Conservation (phyloP, 495 filamentous ascomycete species). For the Penicillium ucsense region DNA sequence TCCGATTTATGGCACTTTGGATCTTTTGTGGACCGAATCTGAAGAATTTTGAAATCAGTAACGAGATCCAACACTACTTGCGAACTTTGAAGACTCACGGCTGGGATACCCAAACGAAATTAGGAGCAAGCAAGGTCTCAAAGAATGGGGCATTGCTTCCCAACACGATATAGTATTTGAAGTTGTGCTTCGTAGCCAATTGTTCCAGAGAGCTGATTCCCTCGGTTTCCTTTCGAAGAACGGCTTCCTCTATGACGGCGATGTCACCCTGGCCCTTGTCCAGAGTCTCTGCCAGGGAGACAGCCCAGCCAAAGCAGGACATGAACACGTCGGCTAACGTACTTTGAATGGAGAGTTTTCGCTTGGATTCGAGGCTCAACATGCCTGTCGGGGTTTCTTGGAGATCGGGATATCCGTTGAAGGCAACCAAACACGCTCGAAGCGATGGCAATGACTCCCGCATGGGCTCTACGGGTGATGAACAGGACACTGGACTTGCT, state of each 20-base stretch:
- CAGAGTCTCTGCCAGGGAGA: slow-evolving; percentile 21
- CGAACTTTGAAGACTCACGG: slow-evolving; percentile 15
- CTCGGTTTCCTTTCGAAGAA: slow-evolving; percentile 4
- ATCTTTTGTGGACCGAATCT: slow-evolving; percentile 29
- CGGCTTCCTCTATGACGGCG: slow-evolving; percentile 21
- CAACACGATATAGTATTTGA: slow-evolving; percentile 23
- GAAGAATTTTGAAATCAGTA: slow-evolving; percentile 7
- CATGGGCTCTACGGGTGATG: not conserved
- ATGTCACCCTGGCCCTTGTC: slow-evolving; percentile 19
- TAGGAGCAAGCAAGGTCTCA: slow-evolving; percentile 1
- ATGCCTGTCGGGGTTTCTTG: slow-evolving; percentile 17
- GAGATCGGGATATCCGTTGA: slow-evolving; percentile 22
- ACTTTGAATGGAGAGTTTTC: slow-evolving; percentile 25
- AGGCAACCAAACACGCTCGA: slow-evolving; percentile 20
- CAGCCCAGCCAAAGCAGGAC: slow-evolving; percentile 18
- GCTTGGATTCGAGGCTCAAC: slow-evolving; percentile 19
- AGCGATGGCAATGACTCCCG: not conserved
- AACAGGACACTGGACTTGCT: not conserved
- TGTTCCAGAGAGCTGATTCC: slow-evolving; percentile 5
- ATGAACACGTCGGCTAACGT: slow-evolving; percentile 22
- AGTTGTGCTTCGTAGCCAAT: not conserved
- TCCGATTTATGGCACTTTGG: slow-evolving; percentile 13
- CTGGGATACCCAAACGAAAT: slow-evolving; percentile 20
- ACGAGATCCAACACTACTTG: not conserved
- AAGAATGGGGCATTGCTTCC: slow-evolving; percentile 9